These are phyloP conservation scores for Spiromastix sp. DNA, from an alignment of 2,329 filamentous ascomycete genomes.

Conservation along the genomic window DNA sequence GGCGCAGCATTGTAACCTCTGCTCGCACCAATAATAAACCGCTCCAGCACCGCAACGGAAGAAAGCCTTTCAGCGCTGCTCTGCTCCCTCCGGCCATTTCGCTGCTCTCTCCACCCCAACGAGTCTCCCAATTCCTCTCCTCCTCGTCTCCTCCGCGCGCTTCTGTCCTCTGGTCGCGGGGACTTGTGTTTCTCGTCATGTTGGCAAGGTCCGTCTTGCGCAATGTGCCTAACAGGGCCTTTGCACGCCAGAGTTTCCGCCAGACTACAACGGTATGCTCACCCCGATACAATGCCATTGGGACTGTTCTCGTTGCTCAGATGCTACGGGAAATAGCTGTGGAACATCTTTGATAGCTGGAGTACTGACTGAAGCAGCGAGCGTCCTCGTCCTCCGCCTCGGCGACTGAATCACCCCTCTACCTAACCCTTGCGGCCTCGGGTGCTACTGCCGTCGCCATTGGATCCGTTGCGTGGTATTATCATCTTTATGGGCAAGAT, in stretches of 20 bases:
- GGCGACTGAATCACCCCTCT: conserved; percentile 58
- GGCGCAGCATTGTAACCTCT: conserved; percentile 7
- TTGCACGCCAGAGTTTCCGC: conserved; percentile 62
- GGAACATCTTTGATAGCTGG: not conserved
- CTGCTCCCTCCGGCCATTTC: not conserved
- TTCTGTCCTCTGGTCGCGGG: conserved; percentile 23
- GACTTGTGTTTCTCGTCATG: conserved; percentile 53
- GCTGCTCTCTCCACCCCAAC: not conserved
- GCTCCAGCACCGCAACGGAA: conserved; percentile 6
- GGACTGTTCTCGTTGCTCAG: not conserved
- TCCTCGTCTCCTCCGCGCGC: conserved; percentile 18
- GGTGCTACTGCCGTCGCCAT: conserved; percentile 78
- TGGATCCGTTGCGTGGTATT: conserved; percentile 93
- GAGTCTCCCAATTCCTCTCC: conserved; percentile 8
- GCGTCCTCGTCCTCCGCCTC: conserved; percentile 59
- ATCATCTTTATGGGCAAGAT: conserved; percentile 84
- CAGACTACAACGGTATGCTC: conserved; percentile 65
- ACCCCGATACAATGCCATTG: conserved; percentile 17
- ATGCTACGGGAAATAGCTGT: not conserved
- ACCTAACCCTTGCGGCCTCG: conserved; percentile 75
- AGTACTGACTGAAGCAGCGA: no score
- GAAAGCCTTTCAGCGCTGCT: conserved; percentile 1
- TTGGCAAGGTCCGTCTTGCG: conserved; percentile 87
- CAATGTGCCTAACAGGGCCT: conserved; percentile 74
- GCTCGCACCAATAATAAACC: conserved; percentile 8